These are phyloP conservation scores for Calycina herbarum DNA, from an alignment of 2,329 filamentous ascomycete species.

Conservation along the genomic window DNA sequence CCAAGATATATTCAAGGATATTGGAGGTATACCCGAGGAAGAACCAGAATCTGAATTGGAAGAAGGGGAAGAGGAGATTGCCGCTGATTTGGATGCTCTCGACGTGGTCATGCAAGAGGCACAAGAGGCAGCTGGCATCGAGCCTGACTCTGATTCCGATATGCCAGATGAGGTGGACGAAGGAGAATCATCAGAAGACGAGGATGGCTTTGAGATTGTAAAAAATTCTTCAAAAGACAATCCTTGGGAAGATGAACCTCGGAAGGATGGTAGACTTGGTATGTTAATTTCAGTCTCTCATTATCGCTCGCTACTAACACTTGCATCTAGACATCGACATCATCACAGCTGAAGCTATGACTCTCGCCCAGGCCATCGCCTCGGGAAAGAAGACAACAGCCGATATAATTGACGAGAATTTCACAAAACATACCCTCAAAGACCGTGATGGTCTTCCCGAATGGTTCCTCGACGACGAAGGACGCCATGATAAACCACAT, in stretches of 20 bases:
- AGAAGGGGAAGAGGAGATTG: constrained; percentile 45
- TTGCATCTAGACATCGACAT: constrained; percentile 80
- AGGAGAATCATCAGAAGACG: constrained; percentile 36
- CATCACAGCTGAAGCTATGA: constrained; percentile 99
- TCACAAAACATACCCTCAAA: constrained; percentile 89
- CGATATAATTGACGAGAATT: constrained; percentile 85
- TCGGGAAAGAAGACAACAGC: constrained; percentile 77
- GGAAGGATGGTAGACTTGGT: constrained; percentile 63
- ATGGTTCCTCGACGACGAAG: constrained; percentile 96
- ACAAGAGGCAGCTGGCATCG: constrained; percentile 31
- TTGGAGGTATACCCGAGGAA: constrained; percentile 65
- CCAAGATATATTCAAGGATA: constrained; percentile 89
- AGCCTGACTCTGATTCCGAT: constrained; percentile 32
- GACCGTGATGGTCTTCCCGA: constrained; percentile 91
- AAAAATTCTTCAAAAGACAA: constrained; percentile 52
- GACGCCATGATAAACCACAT: constrained; percentile 76
- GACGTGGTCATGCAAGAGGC: constrained; percentile 37
- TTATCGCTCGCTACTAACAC: not conserved
- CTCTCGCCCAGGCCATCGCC: constrained; percentile 87
- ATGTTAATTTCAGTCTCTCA: constrained; percentile 33
- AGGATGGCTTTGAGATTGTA: constrained; percentile 63
- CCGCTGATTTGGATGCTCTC: constrained; percentile 40
- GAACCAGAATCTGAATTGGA: constrained; percentile 42
- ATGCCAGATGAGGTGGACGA: constrained; percentile 26
- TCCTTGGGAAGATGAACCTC: constrained; percentile 67